Percentiles rank a stretch among this genome's conserved stretches.
Conservation (phyloP, 208 protist genomes). For the Trypanosoma avium region DNA sequence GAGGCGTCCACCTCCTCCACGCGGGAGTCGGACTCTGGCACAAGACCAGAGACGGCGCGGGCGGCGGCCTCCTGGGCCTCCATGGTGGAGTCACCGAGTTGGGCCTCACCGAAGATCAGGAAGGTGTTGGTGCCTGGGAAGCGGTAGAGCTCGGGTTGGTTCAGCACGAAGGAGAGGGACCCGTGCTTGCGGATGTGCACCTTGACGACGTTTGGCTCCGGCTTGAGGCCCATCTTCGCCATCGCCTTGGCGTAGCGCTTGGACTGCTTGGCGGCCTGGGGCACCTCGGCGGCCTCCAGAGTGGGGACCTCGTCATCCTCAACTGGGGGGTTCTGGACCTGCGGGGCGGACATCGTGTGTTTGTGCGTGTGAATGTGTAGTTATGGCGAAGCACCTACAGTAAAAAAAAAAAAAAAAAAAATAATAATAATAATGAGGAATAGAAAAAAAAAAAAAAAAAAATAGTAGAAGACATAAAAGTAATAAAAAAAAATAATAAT, state of each 20-base stretch:
- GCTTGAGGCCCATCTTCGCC: conserved; percentile 97
- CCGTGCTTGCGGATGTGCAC: conserved; percentile 93
- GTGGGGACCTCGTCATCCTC: conserved; percentile 75
- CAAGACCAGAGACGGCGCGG: conserved; percentile 55
- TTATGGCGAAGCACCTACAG: conserved; percentile 1
- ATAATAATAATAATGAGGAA: conserved; percentile 2
- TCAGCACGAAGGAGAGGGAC: conserved; percentile 91
- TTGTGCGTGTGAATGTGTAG: neutral
- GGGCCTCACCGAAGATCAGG: conserved; percentile 97
- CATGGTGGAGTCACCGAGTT: conserved; percentile 90
- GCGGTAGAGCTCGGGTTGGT: conserved; percentile 96
- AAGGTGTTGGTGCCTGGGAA: conserved; percentile 95
- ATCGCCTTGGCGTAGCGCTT: conserved; percentile 97
- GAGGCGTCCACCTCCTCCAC: conserved; percentile 18
- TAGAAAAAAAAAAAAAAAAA: too few species aligned
- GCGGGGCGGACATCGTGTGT: conserved; percentile 46
- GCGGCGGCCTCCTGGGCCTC: conserved; percentile 70
- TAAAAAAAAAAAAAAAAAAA: conserved; percentile 7
- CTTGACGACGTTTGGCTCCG: conserved; percentile 88
- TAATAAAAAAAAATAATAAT: neutral
- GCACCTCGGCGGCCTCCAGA: conserved; percentile 69
- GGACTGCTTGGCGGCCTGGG: conserved; percentile 70
- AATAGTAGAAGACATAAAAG: conserved; percentile 8
- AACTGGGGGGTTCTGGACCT: conserved; percentile 58
- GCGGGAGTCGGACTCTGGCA: conserved; percentile 26